These are phyloP conservation scores for Paracamarosporium sp. DNA, from an alignment of 2,329 filamentous ascomycete genomes.

Conservation along the genomic window DNA sequence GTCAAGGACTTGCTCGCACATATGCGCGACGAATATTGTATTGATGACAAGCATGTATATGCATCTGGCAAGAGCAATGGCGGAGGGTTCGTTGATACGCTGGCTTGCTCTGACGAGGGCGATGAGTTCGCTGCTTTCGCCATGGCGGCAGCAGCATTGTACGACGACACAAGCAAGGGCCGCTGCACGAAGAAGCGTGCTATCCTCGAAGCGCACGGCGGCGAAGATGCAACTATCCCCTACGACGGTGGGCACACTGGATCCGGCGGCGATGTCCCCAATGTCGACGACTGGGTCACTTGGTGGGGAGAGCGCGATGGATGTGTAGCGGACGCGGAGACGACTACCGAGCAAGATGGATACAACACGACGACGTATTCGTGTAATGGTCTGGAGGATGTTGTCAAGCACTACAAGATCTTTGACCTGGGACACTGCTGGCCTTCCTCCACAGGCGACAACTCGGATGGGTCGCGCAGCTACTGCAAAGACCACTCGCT, in stretches of 20 bases:
- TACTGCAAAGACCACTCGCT: conserved; percentile 5
- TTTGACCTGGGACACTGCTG: conserved; percentile 2
- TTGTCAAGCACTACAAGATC: conserved; percentile 5
- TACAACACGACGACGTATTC: neutral
- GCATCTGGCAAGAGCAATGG: conserved; percentile 9
- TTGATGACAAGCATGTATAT: conserved; percentile 1
- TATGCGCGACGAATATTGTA: neutral
- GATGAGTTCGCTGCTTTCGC: conserved; percentile 10
- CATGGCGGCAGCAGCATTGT: conserved; percentile 1
- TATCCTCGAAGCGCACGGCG: conserved; percentile 6
- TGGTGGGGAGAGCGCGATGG: conserved; percentile 5
- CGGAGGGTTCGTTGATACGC: conserved; percentile 8
- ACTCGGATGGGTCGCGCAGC: neutral
- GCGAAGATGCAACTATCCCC: neutral
- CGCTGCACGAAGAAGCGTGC: neutral
- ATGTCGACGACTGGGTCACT: neutral
- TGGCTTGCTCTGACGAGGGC: conserved; percentile 7
- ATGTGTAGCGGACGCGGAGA: neutral
- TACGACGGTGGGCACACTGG: neutral
- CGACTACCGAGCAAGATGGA: neutral
- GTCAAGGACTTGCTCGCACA: conserved; percentile 3
- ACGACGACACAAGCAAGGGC: conserved; percentile 3
- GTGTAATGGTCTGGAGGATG: neutral
- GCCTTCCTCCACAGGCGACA: conserved; percentile 5
- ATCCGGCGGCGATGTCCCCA: neutral